Base-by-base conservation (phyloP, 805 yeast species). In the Lipomyces orientalis region DNA sequence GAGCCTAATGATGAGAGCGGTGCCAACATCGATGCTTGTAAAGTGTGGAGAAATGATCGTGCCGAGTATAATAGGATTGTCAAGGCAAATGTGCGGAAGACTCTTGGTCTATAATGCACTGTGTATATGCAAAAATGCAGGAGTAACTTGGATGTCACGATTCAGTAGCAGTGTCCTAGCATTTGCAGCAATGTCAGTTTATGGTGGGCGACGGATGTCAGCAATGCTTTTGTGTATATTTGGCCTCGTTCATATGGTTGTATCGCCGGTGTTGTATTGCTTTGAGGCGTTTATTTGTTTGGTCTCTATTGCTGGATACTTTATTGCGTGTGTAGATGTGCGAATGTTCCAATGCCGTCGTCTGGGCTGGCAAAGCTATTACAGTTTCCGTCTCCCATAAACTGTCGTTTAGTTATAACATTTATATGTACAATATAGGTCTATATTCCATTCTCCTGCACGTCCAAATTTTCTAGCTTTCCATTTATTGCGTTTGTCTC, bases 1-100 rank as follows among this genome's bases (percentile, higher is more conserved):
- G 97, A 95, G 79, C 98, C 99, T 2, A 95, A 95, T 76, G 89
- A 91, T 39, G 98, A 94, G 78, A 90, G 97, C 74, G 98, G 98
- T 10, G 99, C 99, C 60, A 92, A 95, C 75, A 84, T 87, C 63
- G 90, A 86, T 70, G 89, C 89, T 1, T 87, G 90, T 74, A 93
- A 93, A 78, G 83, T 95, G 69, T 94, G 97, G 97, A 85, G 99
- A 78, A 97, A 91, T 72, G 83, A 91, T 77, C 84, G 93, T 66
- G 85, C 80, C 2, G 88, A 85, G 71, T 95, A 87, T 76, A 85
- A 89, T 73, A 79, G 80, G 65, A 85, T 84, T 60, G 95, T 95
- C 4, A 84, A 87, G 69, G 75, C 75, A 12, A 91, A 90, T 71
- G 94, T 93, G 6, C 80, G 87, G 60, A 86, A 85, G 75, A 85